Percentiles rank a stretch among this genome's conserved stretches.
Evolutionary conservation across 2,329 filamentous ascomycete species (phyloP).

Genomic region (Leptographium galeiforme): DNA sequence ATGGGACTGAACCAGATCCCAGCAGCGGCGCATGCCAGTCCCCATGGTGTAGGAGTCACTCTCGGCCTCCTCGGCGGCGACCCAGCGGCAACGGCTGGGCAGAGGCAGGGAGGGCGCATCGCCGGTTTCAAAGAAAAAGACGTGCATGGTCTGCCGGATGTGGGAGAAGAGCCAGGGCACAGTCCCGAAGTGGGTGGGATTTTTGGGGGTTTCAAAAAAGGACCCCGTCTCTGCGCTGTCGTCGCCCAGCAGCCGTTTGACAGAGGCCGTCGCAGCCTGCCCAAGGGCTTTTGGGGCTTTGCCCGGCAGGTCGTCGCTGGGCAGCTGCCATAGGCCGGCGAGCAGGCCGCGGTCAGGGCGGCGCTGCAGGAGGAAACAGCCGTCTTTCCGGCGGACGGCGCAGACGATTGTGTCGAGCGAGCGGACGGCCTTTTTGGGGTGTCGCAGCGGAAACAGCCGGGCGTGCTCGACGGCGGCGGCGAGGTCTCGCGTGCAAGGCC

Average conservation of each 20-base stretch:
- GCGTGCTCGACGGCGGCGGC: constrained; percentile 30
- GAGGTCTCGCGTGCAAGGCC: background rate
- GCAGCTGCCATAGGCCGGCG: constrained; percentile 43
- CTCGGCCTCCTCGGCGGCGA: background rate
- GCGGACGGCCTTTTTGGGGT: constrained; percentile 36
- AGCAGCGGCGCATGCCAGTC: constrained; percentile 1
- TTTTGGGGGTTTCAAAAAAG: background rate
- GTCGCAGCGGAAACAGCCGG: constrained; percentile 36
- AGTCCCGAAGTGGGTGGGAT: constrained; percentile 29
- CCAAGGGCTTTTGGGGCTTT: background rate
- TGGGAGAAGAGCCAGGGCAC: constrained; percentile 47
- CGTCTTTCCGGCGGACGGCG: constrained; percentile 31
- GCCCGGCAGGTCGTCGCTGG: constrained; percentile 21
- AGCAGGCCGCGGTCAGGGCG: constrained; percentile 40
- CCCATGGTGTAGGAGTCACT: background rate
- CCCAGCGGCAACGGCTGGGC: background rate
- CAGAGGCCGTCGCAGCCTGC: constrained; percentile 4
- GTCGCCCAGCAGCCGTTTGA: background rate
- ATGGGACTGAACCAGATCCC: background rate
- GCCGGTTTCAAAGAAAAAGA: constrained; percentile 28
- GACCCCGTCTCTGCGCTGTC: background rate
- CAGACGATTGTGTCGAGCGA: constrained; percentile 40
- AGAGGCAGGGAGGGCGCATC: background rate
- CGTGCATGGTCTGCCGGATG: constrained; percentile 42
- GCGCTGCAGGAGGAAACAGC: constrained; percentile 32